These are phyloP conservation scores for Bipolaris zeicola DNA, from an alignment of 2,329 filamentous ascomycete species.

Conservation along the genomic window DNA sequence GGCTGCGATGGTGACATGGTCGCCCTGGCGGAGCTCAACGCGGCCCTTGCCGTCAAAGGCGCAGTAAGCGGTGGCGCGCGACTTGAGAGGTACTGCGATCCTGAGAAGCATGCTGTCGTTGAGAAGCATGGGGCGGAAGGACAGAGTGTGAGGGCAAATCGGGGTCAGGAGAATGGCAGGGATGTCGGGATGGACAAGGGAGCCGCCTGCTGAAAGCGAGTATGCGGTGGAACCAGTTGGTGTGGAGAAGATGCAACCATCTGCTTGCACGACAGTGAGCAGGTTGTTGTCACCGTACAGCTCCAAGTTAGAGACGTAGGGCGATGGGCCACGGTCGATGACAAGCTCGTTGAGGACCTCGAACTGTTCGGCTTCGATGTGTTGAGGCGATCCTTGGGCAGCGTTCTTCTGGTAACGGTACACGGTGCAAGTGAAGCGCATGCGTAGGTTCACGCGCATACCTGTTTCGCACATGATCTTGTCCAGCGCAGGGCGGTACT, in stretches of 20 bases:
- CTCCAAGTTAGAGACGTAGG: conserved; percentile 96
- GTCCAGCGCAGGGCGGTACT: conserved; percentile 85
- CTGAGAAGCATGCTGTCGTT: conserved; percentile 93
- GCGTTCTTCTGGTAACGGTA: conserved; percentile 67
- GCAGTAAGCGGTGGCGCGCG: conserved; percentile 92
- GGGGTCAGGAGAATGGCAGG: conserved; percentile 95
- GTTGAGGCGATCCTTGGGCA: conserved; percentile 61
- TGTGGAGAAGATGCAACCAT: conserved; percentile 97
- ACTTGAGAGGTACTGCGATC: conserved; percentile 81
- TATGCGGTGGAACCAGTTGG: conserved; percentile 92
- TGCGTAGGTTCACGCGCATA: conserved; percentile 96
- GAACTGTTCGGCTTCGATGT: conserved; percentile 89
- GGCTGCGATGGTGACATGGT: conserved; percentile 94
- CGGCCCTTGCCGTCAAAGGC: conserved; percentile 97
- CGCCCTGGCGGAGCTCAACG: conserved; percentile 88
- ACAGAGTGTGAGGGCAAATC: conserved; percentile 95
- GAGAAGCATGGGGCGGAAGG: conserved; percentile 96
- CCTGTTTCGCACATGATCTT: conserved; percentile 91
- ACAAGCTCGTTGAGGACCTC: conserved; percentile 98
- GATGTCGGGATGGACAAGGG: conserved; percentile 94
- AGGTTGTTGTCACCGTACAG: conserved; percentile 95
- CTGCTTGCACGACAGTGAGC: conserved; percentile 92
- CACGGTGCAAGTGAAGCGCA: conserved; percentile 98
- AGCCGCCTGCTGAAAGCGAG: conserved; percentile 92
- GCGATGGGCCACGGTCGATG: conserved; percentile 94